Conservation (phyloP, 2,329 filamentous ascomycete species). For the Thielaviopsis musarum region DNA sequence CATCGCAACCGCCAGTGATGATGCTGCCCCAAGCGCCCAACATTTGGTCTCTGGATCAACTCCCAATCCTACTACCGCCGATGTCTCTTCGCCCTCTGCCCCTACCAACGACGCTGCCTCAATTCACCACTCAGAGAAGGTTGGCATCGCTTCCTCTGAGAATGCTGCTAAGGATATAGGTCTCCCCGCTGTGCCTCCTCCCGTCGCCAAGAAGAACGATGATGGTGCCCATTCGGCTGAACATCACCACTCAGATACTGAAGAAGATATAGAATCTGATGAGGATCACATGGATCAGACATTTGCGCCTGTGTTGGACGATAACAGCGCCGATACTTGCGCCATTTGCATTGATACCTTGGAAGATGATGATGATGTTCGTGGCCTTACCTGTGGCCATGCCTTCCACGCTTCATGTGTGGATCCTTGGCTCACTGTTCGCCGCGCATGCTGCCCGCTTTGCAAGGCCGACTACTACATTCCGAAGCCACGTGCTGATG, state of each 20-base stretch:
- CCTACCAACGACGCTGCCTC: neutral
- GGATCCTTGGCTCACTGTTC: conserved; percentile 89
- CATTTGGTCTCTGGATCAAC: neutral
- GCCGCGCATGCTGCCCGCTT: conserved; percentile 86
- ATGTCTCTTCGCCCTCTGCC: neutral
- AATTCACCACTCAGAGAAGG: conserved; percentile 11
- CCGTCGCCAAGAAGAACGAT: conserved; percentile 3
- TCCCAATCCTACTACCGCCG: neutral
- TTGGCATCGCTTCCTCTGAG: conserved; percentile 15
- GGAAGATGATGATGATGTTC: conserved; percentile 89
- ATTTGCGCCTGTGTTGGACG: conserved; percentile 63
- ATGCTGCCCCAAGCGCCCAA: neutral
- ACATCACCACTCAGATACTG: conserved; percentile 18
- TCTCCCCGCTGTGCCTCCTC: conserved; percentile 1
- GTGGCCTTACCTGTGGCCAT: conserved; percentile 89
- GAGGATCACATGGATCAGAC: conserved; percentile 74
- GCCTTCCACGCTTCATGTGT: conserved; percentile 93
- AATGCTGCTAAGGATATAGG: conserved; percentile 8
- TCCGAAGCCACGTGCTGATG: conserved; percentile 61
- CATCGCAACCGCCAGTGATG: no score
- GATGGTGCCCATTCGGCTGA: neutral
- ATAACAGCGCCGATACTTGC: conserved; percentile 76
- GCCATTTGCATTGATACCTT: conserved; percentile 91
- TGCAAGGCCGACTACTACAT: conserved; percentile 98
- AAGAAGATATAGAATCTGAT: conserved; percentile 49